Evolutionary conservation across 371 early-diverging fungal genomes (phyloP), one percentile per base, ranked within the genome.

Genomic region (Cokeromyces recurvatus): DNA sequence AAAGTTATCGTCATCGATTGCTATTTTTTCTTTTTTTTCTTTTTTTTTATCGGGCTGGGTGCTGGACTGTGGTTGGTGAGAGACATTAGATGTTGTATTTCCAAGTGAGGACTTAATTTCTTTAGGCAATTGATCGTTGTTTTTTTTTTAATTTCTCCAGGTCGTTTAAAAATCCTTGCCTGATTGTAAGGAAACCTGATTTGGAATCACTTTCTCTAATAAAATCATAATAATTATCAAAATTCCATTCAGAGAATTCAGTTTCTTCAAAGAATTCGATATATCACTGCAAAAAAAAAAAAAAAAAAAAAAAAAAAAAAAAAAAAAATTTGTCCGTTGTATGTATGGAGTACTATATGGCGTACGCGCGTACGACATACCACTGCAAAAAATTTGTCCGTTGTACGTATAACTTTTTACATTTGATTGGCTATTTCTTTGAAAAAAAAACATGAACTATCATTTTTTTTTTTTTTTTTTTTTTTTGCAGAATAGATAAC

Each of bases 191-290:
- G 36, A 36, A 36, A 8, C n/a, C n/a, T 15, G 15, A 29, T 29
- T 29, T 29, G 29, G 29, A 29, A 29, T 29, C 29, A 29, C 11
- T 29, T 29, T 29, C 36, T 36, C n/a, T 16, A 36, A 16, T 36
- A 16, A 5, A 16, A 36, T 36, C 5, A 36, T n/a, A 16, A 5
- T 36, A 16, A 36, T 11, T n/a, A 36, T n/a, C 36, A 36, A 36
- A 36, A 36, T 36, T 36, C 36, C 36, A 36, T 36, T 36, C 36
- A 36, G 36, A 36, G 36, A 36, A 36, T 36, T 36, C 36, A 11
- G 36, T 36, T 36, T 16, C 36, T 36, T 36, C 36, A 36, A 36
- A 36, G 36, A 44, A 44, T n/a, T n/a, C n/a, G n/a, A n/a, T n/a
- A n/a, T n/a, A n/a, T n/a, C n/a, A n/a, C n/a, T n/a, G n/a, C n/a